phyloP scores from a whole-genome alignment of 2,329 filamentous ascomycete species.

The Aspergillus quadricinctus region DNA sequence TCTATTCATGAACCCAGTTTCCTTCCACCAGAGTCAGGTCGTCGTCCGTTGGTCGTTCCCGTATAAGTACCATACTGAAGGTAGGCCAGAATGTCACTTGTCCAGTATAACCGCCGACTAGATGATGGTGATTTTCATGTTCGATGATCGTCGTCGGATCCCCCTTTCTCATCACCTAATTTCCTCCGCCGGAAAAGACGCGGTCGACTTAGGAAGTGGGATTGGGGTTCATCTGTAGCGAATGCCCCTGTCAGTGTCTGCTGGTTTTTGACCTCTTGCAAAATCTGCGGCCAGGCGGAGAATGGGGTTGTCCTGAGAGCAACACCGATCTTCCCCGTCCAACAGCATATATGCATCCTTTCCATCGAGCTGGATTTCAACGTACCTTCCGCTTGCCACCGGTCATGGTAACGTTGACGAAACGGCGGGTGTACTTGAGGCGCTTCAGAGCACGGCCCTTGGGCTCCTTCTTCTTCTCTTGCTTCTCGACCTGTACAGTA shows the following conservation, averaged over 20 bases:
- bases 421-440: constrained; percentile 91
- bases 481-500: constrained; percentile 16
- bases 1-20: constrained; percentile 1
- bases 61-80: background rate
- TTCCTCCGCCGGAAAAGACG: constrained; percentile 3
- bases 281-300: background rate
- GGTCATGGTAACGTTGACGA: constrained; percentile 96
- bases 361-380: background rate
- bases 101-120: background rate
- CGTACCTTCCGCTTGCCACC: constrained; percentile 96
- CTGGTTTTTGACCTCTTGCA: background rate
- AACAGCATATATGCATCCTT: background rate
- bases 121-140: background rate
- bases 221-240: constrained; percentile 76
- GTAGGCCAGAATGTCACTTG: background rate
- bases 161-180: constrained; percentile 3
- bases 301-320: background rate
- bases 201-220: constrained; percentile 59
- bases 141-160: background rate
- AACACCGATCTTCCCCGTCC: background rate
- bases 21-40: background rate
- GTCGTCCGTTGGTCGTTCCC: background rate
- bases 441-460: constrained; percentile 98
- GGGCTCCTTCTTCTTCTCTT: constrained; percentile 91
- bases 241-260: constrained; percentile 7